Base-by-base conservation (phyloP, 2,329 filamentous ascomycete genomes). In the Aspergillus pseudoviridinutans region DNA sequence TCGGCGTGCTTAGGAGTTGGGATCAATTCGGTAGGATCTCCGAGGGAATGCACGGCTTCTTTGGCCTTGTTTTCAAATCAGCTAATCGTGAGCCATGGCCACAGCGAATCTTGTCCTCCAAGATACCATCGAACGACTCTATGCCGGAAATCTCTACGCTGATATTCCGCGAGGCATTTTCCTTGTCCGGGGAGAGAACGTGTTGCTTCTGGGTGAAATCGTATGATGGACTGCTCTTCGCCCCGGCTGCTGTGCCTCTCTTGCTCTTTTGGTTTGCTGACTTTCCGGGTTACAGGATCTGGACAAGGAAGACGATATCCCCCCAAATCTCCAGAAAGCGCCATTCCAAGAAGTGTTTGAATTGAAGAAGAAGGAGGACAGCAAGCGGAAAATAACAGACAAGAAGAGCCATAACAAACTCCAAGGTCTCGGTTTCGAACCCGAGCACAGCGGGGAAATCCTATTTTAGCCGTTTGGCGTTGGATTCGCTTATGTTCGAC, bases 121-220 rank as follows among this genome's bases (percentile, higher is more conserved):
- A 76, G 91, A 92, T 67, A 97, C 94, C 27, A 82, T 91, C 63
- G 94, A 99, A 78, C 86, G 94, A 57, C 85, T 96, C 66, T 97
- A 93, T 72, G 86, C 87, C 17, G 71, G 84, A 72, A 77, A 84
- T 55, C 70, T 95, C 53, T 97, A 91, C 72, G 90, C 91, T 59
- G 94, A 99, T 73, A 84, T 96, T 59, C 82, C 86, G 10, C 86
- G 91, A 57, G 94, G 94, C 51, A 86, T 96, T 61, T 97, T 94
- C 78, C 84, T 97, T 38, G 91, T 99, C 49, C 84, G 94, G 58
- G 94, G 94, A 65, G 94, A 99, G 79, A 99, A 99, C 74, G 94
- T 99, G n/a, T 82, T 96, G 53, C 81, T 99, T 49, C 83, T 97
- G 20, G 94, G 94, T 41, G 95, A 97, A 76, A 96, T 99, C 68